Evolutionary conservation across 2,329 filamentous ascomycete genomes (phyloP).

Genomic region (Aspergillus fumigatiaffinis): DNA sequence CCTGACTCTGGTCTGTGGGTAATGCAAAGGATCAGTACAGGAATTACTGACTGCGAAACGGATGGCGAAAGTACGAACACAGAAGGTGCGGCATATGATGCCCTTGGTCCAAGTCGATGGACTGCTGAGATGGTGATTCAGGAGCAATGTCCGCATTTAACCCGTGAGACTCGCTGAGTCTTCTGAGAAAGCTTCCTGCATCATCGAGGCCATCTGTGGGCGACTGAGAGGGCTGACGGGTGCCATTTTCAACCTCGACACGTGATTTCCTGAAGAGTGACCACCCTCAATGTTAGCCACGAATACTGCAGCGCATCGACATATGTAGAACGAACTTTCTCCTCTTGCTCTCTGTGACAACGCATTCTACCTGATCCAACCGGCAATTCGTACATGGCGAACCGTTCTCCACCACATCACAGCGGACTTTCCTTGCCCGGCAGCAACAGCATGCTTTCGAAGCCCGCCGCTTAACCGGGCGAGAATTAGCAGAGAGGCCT

Average conservation of each 20-base stretch:
- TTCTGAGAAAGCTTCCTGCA: conserved; percentile 23
- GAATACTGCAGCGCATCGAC: conserved; percentile 7
- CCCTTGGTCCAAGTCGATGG: conserved; percentile 46
- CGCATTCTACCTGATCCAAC: conserved; percentile 48
- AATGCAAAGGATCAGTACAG: conserved; percentile 7
- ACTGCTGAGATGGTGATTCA: conserved; percentile 43
- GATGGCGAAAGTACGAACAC: conserved; percentile 46
- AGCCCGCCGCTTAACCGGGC: conserved; percentile 75
- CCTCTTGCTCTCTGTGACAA: conserved; percentile 75
- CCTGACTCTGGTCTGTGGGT: conserved; percentile 30
- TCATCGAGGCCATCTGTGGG: conserved; percentile 35
- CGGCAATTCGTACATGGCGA: conserved; percentile 85
- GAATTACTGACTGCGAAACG: not conserved
- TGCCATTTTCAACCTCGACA: conserved; percentile 35
- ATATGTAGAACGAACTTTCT: conserved; percentile 48
- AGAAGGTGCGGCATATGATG: conserved; percentile 62
- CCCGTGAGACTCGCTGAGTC: conserved; percentile 25
- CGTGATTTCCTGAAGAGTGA: conserved; percentile 35
- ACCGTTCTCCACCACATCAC: conserved; percentile 84
- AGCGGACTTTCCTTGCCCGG: conserved; percentile 83
- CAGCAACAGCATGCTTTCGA: conserved; percentile 88
- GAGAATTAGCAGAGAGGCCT: conserved; percentile 50
- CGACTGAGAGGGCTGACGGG: conserved; percentile 28
- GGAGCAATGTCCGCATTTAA: conserved; percentile 29
- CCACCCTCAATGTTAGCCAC: conserved; percentile 11